These are phyloP conservation scores for Apiospora rasikravindrae DNA, from an alignment of 2,329 filamentous ascomycete genomes.

Conservation along the genomic window DNA sequence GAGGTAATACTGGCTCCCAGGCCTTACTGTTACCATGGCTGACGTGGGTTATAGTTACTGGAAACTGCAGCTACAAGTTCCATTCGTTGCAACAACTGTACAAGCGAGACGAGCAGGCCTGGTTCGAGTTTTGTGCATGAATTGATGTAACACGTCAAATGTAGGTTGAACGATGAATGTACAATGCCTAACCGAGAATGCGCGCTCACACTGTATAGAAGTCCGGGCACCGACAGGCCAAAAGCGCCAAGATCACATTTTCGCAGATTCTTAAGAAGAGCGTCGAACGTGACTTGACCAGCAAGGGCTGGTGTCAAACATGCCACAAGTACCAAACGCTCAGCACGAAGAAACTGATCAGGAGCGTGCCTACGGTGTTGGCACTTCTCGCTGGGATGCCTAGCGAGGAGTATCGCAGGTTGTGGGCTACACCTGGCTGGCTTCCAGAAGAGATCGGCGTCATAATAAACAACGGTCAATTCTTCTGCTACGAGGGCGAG, in stretches of 20 bases:
- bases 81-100: constrained; percentile 86
- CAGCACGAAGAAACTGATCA: constrained; percentile 82
- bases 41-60: constrained; percentile 51
- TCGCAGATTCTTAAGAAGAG: constrained; percentile 92
- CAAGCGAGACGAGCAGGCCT: constrained; percentile 81
- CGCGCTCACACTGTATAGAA: constrained; percentile 46
- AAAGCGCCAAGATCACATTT: constrained; percentile 70
- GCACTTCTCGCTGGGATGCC: constrained; percentile 84
- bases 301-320: constrained; percentile 89
- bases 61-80: constrained; percentile 73
- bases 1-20: constrained; percentile 54
- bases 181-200: background rate
- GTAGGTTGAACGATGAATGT: background rate
- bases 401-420: constrained; percentile 72
- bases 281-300: constrained; percentile 86
- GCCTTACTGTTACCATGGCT: constrained; percentile 26
- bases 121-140: constrained; percentile 85
- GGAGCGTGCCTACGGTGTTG: constrained; percentile 81
- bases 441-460: constrained; percentile 93
- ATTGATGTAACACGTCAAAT: constrained; percentile 73
- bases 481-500: constrained; percentile 93
- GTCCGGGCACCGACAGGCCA: constrained; percentile 49
- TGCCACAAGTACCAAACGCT: constrained; percentile 92
- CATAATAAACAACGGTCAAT: constrained; percentile 87
- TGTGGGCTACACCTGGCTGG: constrained; percentile 92